Conservation (phyloP, 768 basidiomycete species). For the Boletales sp. region DNA sequence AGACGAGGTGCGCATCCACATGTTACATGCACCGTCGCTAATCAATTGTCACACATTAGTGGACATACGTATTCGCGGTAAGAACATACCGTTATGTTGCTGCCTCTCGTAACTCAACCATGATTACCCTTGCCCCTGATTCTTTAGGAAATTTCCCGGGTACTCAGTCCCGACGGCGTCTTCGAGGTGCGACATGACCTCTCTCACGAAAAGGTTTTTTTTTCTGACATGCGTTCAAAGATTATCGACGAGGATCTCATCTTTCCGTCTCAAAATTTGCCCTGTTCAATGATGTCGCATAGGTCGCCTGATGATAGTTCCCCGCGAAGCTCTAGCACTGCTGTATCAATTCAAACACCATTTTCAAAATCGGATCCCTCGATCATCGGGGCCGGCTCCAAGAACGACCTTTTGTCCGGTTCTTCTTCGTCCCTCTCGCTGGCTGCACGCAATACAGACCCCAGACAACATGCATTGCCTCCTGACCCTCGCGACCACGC, state of each 20-base stretch:
- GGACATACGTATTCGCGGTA: constrained; percentile 66
- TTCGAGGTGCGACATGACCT: constrained; percentile 50
- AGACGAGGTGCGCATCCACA: constrained; percentile 49
- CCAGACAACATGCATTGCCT: constrained; percentile 10
- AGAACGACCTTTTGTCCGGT: constrained; percentile 9
- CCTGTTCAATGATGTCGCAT: constrained; percentile 1
- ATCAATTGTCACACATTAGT: constrained; percentile 36
- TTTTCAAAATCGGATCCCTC: constrained; percentile 25
- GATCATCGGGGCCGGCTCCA: constrained; percentile 11
- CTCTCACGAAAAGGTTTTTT: background rate
- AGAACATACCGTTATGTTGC: constrained; percentile 14
- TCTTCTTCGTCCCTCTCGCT: constrained; percentile 24
- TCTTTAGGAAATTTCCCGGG: constrained; percentile 60
- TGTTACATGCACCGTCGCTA: constrained; percentile 7
- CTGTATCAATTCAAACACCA: constrained; percentile 14
- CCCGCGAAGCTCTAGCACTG: constrained; percentile 27
- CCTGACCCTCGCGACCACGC: constrained; percentile 59
- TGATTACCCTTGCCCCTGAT: background rate
- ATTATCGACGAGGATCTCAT: constrained; percentile 72
- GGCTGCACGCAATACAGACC: constrained; percentile 8
- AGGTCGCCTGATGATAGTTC: constrained; percentile 23
- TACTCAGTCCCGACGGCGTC: constrained; percentile 58
- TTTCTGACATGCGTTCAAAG: constrained; percentile 33
- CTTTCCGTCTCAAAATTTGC: constrained; percentile 49
- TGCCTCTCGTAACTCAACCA: constrained; percentile 13